These are phyloP conservation scores for Euphorbia peplus DNA, from an alignment of 345 rosid genomes.

Conservation along the genomic window DNA sequence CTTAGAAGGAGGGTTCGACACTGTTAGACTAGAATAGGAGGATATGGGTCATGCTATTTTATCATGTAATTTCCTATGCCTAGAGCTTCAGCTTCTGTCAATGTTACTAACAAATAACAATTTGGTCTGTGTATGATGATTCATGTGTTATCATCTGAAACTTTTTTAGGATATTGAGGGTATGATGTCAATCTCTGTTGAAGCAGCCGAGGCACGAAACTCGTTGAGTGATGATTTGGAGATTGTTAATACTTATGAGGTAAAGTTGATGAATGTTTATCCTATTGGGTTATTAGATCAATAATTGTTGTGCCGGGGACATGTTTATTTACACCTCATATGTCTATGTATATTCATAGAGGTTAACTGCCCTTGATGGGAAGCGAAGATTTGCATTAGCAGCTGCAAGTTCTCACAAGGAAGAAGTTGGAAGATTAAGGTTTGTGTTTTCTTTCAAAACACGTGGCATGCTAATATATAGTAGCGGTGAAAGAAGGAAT, in stretches of 20 bases:
- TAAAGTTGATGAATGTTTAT: conserved; percentile 22
- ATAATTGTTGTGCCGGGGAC: background rate
- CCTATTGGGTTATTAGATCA: background rate
- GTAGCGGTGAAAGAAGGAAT: background rate
- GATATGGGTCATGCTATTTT: background rate
- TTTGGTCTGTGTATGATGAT: conserved; percentile 3
- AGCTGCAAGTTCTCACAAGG: conserved; percentile 80
- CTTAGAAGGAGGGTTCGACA: background rate
- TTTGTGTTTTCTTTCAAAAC: conserved; percentile 24
- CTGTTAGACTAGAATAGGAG: background rate
- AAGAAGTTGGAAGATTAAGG: conserved; percentile 95
- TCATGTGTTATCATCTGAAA: conserved; percentile 12
- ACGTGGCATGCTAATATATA: background rate
- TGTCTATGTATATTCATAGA: conserved; percentile 35
- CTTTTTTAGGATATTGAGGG: conserved; percentile 87
- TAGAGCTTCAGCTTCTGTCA: conserved; percentile 18
- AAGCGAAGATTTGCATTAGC: conserved; percentile 98
- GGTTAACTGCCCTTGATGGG: conserved; percentile 97
- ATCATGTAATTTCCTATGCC: background rate
- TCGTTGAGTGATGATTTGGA: conserved; percentile 97
- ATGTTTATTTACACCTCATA: background rate
- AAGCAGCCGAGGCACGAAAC: conserved; percentile 88
- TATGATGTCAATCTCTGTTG: conserved; percentile 99
- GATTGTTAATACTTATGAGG: conserved; percentile 92
- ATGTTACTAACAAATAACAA: background rate